Evolutionary conservation across 768 basidiomycete species (phyloP).

Genomic region (Mycena haematopus): DNA sequence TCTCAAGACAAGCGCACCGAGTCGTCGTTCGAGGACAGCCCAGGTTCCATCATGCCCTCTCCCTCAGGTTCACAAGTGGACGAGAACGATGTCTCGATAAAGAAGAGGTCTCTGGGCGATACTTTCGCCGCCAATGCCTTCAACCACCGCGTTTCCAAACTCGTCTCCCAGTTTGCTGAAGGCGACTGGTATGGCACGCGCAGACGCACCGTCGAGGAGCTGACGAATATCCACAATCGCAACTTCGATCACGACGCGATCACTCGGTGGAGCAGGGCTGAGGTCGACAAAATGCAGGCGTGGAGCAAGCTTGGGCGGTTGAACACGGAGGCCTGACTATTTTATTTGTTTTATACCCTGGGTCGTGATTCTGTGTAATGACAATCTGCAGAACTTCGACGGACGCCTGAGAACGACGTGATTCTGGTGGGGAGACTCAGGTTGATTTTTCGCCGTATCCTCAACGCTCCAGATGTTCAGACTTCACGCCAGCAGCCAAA

Average conservation of each 20-base stretch:
- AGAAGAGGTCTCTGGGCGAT: not conserved
- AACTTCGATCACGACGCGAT: slow-evolving; percentile 18
- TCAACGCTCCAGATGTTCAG: too few relatives aligned
- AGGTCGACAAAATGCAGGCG: slow-evolving; percentile 24
- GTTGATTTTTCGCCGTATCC: too few relatives aligned
- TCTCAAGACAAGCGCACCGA: slow-evolving; percentile 15
- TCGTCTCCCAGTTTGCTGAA: not conserved
- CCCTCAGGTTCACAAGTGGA: not conserved
- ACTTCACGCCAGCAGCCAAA: too few relatives aligned
- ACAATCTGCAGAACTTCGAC: too few relatives aligned
- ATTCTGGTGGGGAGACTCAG: too few relatives aligned
- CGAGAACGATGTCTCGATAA: not conserved
- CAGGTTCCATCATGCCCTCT: not conserved
- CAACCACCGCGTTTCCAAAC: not conserved
- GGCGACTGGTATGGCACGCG: slow-evolving; percentile 12
- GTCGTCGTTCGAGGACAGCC: not conserved
- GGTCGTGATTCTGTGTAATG: too few relatives aligned
- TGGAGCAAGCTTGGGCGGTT: slow-evolving; percentile 4
- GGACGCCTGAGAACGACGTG: too few relatives aligned
- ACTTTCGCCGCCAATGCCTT: not conserved
- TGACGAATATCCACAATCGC: slow-evolving; percentile 20
- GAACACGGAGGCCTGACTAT: too few relatives aligned
- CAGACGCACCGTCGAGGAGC: slow-evolving; percentile 22
- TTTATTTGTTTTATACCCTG: not conserved
- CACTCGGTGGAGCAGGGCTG: slow-evolving; percentile 20